A percentile compares a stretch with the other conserved stretches of the same genome.
Conservation (phyloP, 2,329 filamentous ascomycete species). For the Aspergillus oerlinghausenensis region DNA sequence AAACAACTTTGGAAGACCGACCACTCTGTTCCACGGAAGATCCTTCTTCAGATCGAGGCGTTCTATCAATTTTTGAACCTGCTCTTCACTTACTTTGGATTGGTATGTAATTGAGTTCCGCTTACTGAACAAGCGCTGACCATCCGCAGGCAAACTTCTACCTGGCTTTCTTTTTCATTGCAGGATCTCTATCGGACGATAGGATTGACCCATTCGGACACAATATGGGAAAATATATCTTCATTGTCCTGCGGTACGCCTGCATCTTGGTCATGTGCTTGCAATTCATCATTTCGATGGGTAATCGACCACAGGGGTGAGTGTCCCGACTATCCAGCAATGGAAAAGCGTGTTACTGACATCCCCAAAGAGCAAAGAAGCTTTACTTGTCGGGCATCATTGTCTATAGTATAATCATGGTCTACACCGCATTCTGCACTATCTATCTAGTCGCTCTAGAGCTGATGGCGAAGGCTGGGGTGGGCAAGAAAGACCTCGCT, state of each 20-base stretch:
- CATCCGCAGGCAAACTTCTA: constrained; percentile 78
- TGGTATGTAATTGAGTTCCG: constrained; percentile 42
- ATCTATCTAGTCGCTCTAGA: constrained; percentile 88
- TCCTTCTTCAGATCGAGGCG: constrained; percentile 91
- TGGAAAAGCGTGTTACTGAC: constrained; percentile 5
- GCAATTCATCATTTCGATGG: constrained; percentile 94
- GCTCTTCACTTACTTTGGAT: constrained; percentile 93
- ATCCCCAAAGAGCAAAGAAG: constrained; percentile 60
- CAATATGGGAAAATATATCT: constrained; percentile 77
- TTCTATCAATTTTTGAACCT: constrained; percentile 91
- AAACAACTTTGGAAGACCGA: constrained; percentile 90
- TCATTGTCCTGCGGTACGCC: constrained; percentile 77
- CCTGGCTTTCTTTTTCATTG: constrained; percentile 96
- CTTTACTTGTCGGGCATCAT: constrained; percentile 86
- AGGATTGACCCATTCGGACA: constrained; percentile 87
- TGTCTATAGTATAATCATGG: constrained; percentile 90
- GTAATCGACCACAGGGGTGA: constrained; percentile 86
- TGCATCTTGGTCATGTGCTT: constrained; percentile 84
- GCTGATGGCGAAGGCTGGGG: constrained; percentile 51
- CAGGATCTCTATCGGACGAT: constrained; percentile 77
- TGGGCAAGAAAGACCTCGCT: constrained; percentile 41
- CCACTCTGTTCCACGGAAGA: constrained; percentile 82
- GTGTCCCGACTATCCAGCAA: constrained; percentile 11
- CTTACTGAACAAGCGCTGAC: constrained; percentile 11
- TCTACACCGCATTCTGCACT: constrained; percentile 84